Evolutionary conservation across 208 protist species (phyloP).

Genomic region (Leishmania tropica): DNA sequence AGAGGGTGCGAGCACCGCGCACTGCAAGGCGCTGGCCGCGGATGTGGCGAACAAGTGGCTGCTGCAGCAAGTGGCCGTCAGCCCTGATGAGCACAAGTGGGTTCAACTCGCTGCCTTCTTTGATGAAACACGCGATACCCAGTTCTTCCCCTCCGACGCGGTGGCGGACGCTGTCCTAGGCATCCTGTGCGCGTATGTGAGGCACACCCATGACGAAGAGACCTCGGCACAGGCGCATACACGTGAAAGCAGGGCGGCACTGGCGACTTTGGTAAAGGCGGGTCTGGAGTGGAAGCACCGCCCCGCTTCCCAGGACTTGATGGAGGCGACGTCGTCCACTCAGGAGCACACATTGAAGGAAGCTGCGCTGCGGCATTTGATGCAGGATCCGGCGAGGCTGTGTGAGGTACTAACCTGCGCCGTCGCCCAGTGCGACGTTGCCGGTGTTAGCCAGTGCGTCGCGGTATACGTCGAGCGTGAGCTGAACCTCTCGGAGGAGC

Average conservation of each 20-base stretch:
- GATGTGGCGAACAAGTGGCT: constrained; percentile 26
- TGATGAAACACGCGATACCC: constrained; percentile 11
- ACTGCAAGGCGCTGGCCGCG: constrained; percentile 9
- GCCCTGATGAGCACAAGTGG: background rate
- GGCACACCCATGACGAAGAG: background rate
- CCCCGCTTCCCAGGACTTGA: constrained; percentile 28
- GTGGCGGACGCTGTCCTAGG: constrained; percentile 14
- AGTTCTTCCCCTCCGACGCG: constrained; percentile 14
- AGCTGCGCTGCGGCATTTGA: constrained; percentile 46
- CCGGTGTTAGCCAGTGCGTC: constrained; percentile 42
- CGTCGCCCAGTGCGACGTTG: constrained; percentile 48
- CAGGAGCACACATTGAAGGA: constrained; percentile 41
- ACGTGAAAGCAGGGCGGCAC: background rate
- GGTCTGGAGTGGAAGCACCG: constrained; percentile 40
- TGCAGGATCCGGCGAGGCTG: constrained; percentile 48
- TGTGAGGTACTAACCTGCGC: constrained; percentile 42
- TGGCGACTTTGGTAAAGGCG: constrained; percentile 26
- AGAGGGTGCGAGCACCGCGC: background rate
- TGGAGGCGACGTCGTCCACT: constrained; percentile 30
- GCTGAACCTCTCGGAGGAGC: constrained; percentile 21
- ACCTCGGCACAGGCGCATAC: background rate
- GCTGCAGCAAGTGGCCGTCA: background rate
- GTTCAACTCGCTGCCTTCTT: constrained; percentile 31
- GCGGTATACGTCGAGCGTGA: constrained; percentile 22
- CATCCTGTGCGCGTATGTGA: constrained; percentile 16